Percentiles rank a stretch among this genome's conserved stretches.
Evolutionary conservation across 306 rosid species (phyloP).

Genomic region (Fragaria nilgerrensis): DNA sequence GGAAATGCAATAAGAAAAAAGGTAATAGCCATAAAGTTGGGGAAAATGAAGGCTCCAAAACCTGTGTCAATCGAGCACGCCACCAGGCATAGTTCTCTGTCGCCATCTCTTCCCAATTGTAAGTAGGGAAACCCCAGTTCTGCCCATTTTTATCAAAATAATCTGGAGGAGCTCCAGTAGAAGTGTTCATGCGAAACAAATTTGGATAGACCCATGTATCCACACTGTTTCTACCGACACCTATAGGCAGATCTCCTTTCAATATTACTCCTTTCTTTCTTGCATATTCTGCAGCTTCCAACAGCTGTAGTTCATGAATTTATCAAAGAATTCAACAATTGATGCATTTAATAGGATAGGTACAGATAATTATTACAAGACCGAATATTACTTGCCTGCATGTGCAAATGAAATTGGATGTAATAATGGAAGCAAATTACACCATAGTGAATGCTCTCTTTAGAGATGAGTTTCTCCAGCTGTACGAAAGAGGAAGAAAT

Average conservation of each 20-base stretch:
- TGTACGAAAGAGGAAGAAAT: conserved; percentile 38
- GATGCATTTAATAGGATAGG: conserved; percentile 20
- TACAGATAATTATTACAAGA: conserved; percentile 20
- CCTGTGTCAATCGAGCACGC: conserved; percentile 94
- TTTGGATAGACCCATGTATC: conserved; percentile 97
- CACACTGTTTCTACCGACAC: conserved; percentile 92
- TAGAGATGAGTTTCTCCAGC: conserved; percentile 87
- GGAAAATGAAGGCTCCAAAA: conserved; percentile 24
- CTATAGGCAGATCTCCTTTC: conserved; percentile 98
- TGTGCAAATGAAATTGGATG: conserved; percentile 84
- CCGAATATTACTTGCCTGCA: conserved; percentile 57
- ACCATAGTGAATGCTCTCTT: conserved; percentile 72
- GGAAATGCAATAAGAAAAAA: conserved; percentile 6
- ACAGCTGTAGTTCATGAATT: conserved; percentile 52
- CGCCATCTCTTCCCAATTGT: conserved; percentile 99
- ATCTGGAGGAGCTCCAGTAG: conserved; percentile 99
- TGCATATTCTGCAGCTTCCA: conserved; percentile 83
- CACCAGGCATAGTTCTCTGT: conserved; percentile 96
- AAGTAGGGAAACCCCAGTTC: conserved; percentile 99
- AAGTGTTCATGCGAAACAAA: conserved; percentile 90
- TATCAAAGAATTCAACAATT: conserved; percentile 19
- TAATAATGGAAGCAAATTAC: conserved; percentile 87
- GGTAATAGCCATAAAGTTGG: conserved; percentile 12
- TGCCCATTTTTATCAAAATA: conserved; percentile 98
- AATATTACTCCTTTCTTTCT: conserved; percentile 81